Percentiles rank a stretch among this genome's conserved stretches.
phyloP scores from a whole-genome alignment of 2,329 filamentous ascomycete species.

The Sclerotinia spermophila region DNA sequence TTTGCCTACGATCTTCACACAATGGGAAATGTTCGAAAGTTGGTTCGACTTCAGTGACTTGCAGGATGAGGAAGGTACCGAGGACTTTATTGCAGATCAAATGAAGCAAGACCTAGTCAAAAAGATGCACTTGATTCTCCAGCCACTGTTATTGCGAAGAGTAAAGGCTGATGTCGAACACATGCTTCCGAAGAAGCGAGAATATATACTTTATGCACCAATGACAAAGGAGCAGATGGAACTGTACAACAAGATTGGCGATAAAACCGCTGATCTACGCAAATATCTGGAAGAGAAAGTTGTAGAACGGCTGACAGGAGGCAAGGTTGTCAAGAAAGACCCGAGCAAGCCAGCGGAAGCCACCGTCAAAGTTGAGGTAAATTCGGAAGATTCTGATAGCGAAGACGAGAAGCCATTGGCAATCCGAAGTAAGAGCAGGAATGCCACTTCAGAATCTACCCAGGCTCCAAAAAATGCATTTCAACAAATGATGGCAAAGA shows the following conservation, averaged over 20 bases:
- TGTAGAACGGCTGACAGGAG: conserved; percentile 56
- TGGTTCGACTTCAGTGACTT: conserved; percentile 98
- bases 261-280: conserved; percentile 58
- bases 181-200: conserved; percentile 89
- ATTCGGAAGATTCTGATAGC: conserved; percentile 30
- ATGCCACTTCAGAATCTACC: conserved; percentile 20
- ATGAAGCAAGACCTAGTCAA: conserved; percentile 74
- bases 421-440: conserved; percentile 25
- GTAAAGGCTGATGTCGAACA: conserved; percentile 92
- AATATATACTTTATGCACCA: conserved; percentile 93
- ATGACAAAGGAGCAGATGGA: conserved; percentile 89
- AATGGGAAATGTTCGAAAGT: conserved; percentile 86
- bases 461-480: conserved; percentile 43
- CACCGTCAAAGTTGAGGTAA: conserved; percentile 12
- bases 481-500: conserved; percentile 41
- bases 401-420: conserved; percentile 34
- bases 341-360: conserved; percentile 22
- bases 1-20: conserved; percentile 86
- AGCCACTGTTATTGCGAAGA: conserved; percentile 81
- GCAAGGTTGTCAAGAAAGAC: conserved; percentile 44
- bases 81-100: conserved; percentile 75
- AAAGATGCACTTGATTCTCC: conserved; percentile 88
- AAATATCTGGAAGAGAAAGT: conserved; percentile 81
- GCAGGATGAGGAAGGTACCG: conserved; percentile 74
- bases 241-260: conserved; percentile 66